Percentiles rank a stretch among this genome's conserved stretches.
Conservation (phyloP, 768 basidiomycete species). For the Lactarius sp. region DNA sequence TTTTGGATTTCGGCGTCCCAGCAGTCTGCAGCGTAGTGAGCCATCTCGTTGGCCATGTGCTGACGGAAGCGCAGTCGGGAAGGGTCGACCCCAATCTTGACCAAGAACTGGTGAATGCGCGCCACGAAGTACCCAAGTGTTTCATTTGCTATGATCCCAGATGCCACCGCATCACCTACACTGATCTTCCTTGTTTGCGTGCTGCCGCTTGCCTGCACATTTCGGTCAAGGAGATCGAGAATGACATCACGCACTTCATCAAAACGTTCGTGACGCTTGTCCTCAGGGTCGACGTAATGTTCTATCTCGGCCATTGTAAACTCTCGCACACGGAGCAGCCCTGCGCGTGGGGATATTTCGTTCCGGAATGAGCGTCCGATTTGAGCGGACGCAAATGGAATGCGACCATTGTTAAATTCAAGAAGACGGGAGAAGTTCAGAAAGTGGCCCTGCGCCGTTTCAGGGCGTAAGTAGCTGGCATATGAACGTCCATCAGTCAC, state of each 20-base stretch:
- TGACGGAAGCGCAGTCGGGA: conserved; percentile 86
- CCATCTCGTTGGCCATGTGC: conserved; percentile 99
- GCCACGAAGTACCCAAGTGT: conserved; percentile 97
- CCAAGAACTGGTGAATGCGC: conserved; percentile 83
- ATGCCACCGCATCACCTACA: conserved; percentile 84
- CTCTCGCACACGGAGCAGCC: conserved; percentile 93
- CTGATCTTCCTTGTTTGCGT: conserved; percentile 60
- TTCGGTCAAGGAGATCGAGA: conserved; percentile 73
- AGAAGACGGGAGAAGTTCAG: conserved; percentile 95
- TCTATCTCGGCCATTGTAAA: conserved; percentile 99
- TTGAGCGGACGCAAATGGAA: conserved; percentile 97
- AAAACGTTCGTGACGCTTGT: conserved; percentile 88
- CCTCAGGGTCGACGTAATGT: conserved; percentile 92
- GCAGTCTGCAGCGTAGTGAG: conserved; percentile 97
- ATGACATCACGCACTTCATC: conserved; percentile 68
- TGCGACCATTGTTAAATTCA: conserved; percentile 95
- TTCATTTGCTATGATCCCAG: conserved; percentile 89
- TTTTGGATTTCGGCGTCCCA: conserved; percentile 99
- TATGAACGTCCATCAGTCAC: background rate
- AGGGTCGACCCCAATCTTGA: conserved; percentile 87
- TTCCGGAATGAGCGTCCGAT: conserved; percentile 96
- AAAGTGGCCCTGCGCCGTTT: conserved; percentile 98
- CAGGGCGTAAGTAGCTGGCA: conserved; percentile 85
- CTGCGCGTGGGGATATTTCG: conserved; percentile 96
- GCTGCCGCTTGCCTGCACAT: conserved; percentile 74